Evolutionary conservation across 306 rosid genomes (phyloP).

Genomic region (Castanospermum australe): DNA sequence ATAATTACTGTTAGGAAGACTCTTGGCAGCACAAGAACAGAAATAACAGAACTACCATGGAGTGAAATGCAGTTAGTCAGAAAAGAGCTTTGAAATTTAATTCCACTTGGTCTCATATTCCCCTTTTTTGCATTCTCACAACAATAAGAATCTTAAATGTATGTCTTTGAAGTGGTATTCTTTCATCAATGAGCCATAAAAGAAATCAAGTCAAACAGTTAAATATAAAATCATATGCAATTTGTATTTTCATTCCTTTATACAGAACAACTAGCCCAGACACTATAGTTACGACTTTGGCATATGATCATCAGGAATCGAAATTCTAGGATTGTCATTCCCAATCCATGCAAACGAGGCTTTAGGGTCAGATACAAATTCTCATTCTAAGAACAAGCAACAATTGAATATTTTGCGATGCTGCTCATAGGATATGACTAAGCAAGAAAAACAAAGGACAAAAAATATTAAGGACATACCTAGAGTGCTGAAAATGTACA

Average conservation of each 20-base stretch:
- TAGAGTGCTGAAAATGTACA: conserved; percentile 13
- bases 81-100: background rate
- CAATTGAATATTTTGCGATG: background rate
- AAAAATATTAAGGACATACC: background rate
- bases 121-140: background rate
- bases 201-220: background rate
- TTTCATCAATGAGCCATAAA: background rate
- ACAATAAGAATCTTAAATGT: background rate
- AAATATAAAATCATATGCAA: background rate
- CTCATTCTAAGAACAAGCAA: conserved; percentile 7
- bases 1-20: background rate
- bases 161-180: background rate
- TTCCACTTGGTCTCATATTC: background rate
- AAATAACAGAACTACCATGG: background rate
- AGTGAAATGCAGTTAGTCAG: background rate
- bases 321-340: background rate
- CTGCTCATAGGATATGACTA: background rate
- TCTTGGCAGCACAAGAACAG: background rate
- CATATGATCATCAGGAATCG: background rate
- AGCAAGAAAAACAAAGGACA: background rate
- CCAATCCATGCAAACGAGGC: background rate
- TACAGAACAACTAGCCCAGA: background rate
- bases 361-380: background rate
- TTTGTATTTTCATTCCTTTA: background rate
- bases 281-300: background rate